Conservation (phyloP, 202 grass and related monocot species). For the Miscanthus sacchariflorus region DNA sequence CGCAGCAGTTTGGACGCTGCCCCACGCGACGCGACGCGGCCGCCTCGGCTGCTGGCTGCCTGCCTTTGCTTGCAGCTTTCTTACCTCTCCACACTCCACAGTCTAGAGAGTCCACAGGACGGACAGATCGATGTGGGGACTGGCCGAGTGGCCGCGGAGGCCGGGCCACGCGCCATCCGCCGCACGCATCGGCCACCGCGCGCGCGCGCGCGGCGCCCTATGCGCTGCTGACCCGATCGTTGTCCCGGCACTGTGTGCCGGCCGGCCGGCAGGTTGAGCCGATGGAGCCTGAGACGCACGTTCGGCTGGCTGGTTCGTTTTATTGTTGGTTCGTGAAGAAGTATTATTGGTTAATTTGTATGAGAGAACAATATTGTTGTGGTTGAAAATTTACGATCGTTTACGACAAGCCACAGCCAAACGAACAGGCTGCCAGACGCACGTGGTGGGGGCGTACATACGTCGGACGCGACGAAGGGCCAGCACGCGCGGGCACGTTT, state of each 20-base stretch:
- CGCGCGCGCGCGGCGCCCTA: neutral
- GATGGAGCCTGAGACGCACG: neutral
- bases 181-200: neutral
- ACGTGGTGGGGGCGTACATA: neutral
- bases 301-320: too few relatives aligned
- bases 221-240: conserved; percentile 34
- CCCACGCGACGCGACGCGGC: conserved; percentile 19
- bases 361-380: too few relatives aligned
- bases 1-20: neutral
- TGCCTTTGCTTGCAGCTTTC: too few relatives aligned
- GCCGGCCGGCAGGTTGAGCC: neutral
- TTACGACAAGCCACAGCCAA: too few relatives aligned
- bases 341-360: too few relatives aligned
- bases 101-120: neutral
- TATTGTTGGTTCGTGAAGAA: too few relatives aligned
- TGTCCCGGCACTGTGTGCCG: conserved; percentile 4
- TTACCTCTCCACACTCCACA: neutral
- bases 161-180: neutral
- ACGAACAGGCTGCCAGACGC: too few relatives aligned
- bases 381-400: too few relatives aligned
- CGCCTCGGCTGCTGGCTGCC: neutral
- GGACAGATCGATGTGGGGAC: too few relatives aligned
- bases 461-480: neutral
- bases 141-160: too few relatives aligned
- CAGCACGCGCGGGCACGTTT: neutral